Evolutionary conservation across 441 rosid species (phyloP), one percentile per base, ranked within the genome.

Genomic region (Eutrema salsugineum): DNA sequence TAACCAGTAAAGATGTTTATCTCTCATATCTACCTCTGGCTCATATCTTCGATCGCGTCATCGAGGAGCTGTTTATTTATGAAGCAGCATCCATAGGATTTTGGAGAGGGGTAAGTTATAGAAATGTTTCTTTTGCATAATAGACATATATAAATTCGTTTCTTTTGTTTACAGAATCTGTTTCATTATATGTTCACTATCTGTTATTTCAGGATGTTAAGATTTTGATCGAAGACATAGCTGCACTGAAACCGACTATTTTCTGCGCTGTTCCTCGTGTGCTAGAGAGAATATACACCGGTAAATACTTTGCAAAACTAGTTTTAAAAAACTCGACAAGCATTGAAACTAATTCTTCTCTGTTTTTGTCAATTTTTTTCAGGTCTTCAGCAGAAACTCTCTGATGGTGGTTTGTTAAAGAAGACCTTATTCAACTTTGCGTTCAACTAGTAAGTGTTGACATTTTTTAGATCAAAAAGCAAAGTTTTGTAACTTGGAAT

Each of bases 221-320:
- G 80, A 72, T 91, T 55, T 83, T 95, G 83, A 64, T 86, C 33
- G 99, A 92, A 75, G 99, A 95, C 78, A 76, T 95, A 53, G 86
- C 84, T 48, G 99, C 85, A 82, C 86, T 95, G 48, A 92, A 89
- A 82, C 97, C 99, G 20, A 84, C 89, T 76, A 58, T 91, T 70
- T 92, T 95, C 80, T 95, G 99, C 68, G 98, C 99, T 24, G 98
- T 95, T 72, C 99, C 99, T 56, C 99, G 98, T 30, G 99, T 95
- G 20, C 76, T 95, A 49, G 97, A 95, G 47, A 88, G 94, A 82
- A 82, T 95, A 73, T 77, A 95, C 82, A 57, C 88, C 19, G 96
- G 99, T 92, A 76, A 78, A 70, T 39, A 54, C 28, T 30, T 39
- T 32, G 55, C 28, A 14, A 44, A 3, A 8, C 46, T 35, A 27